Evolutionary conservation across 2,329 filamentous ascomycete species (phyloP).

Genomic region (Tetracladium maxilliforme): DNA sequence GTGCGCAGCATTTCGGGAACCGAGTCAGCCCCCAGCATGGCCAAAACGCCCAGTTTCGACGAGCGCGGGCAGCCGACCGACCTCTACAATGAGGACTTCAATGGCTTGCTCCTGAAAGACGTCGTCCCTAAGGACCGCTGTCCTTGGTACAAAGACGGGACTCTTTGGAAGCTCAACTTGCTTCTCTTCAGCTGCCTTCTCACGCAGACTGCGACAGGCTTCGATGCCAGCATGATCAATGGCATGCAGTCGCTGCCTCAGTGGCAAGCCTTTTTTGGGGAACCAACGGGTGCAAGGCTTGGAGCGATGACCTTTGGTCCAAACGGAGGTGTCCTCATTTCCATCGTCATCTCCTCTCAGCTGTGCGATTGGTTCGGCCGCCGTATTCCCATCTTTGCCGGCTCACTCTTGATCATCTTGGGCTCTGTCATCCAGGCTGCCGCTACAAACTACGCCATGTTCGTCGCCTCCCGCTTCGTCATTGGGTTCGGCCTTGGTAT

Average conservation of each 20-base stretch:
- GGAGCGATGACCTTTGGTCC: constrained; percentile 14
- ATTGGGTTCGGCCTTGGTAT: constrained; percentile 8
- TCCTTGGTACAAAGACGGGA: constrained; percentile 8
- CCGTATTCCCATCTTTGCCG: constrained; percentile 11
- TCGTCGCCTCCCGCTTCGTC: constrained; percentile 6
- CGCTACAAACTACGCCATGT: constrained; percentile 8
- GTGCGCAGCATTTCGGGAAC: too few species aligned
- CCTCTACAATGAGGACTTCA: constrained; percentile 2
- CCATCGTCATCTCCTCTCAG: constrained; percentile 7
- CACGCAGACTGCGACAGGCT: constrained; percentile 16
- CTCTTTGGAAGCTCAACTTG: constrained; percentile 15
- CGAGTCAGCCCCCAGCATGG: too few species aligned
- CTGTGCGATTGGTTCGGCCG: constrained; percentile 13
- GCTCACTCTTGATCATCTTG: constrained; percentile 13
- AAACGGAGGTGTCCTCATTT: constrained; percentile 5
- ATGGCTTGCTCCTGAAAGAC: constrained; percentile 2
- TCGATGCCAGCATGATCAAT: constrained; percentile 10
- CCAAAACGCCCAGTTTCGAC: too few species aligned
- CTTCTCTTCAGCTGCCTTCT: constrained; percentile 16
- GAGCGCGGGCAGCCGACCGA: too few species aligned
- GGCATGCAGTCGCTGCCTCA: constrained; percentile 4
- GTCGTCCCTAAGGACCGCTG: constrained; percentile 1
- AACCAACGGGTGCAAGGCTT: constrained; percentile 9
- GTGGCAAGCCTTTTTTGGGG: constrained; percentile 4
- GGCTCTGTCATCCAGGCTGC: constrained; percentile 13